Evolutionary conservation across 2,329 filamentous ascomycete genomes (phyloP), one percentile per base, ranked within the genome.

Genomic region (Cucurbitaria berberidis): DNA sequence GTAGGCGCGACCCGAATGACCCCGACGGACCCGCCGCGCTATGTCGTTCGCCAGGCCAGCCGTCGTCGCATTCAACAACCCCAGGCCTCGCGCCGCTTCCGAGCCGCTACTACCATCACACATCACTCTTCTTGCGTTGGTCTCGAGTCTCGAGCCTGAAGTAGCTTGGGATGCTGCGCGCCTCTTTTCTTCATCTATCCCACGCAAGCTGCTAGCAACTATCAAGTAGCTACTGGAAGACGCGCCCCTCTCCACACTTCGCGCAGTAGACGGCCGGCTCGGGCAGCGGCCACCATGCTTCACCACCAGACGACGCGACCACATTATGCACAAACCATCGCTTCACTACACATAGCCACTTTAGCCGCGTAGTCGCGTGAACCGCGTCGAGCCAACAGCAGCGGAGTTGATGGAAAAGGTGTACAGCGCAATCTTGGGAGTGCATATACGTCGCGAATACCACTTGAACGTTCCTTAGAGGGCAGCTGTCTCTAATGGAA

Each of bases 401-500:
- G 62, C 54, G 56, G 65, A 64, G 70, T 75, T 74, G 72, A 75
- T 75, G 64, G 56, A 59, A 69, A 71, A 72, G 68, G 53, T 69
- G 61, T 64, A 63, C 61, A 68, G 63, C 62, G 72, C 70, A 47
- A 54, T 62, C 55, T 60, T 61, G 48, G 70, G 70, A 67, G 62
- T 72, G 64, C 64, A 70, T 50, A 59, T 68, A 59, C 64, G 62
- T 66, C 67, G 70, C 61, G 64, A 69, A 56, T 73, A 74, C 63
- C 73, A 75, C 61, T 58, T 67, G 69, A 60, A 66, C 59, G 68
- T 75, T 71, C 73, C 73, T 60, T 75, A 73, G 66, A 61, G 62
- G 61, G 64, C 54, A 45, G 52, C 59, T 32, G 56, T 60, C 62
- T 70, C 70, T 70, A 69, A 74, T 75, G 71, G 69, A 74, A 69